Conservation (phyloP, 1,139 yeast genomes). For the Lodderomyces pseudojiufengensis region DNA sequence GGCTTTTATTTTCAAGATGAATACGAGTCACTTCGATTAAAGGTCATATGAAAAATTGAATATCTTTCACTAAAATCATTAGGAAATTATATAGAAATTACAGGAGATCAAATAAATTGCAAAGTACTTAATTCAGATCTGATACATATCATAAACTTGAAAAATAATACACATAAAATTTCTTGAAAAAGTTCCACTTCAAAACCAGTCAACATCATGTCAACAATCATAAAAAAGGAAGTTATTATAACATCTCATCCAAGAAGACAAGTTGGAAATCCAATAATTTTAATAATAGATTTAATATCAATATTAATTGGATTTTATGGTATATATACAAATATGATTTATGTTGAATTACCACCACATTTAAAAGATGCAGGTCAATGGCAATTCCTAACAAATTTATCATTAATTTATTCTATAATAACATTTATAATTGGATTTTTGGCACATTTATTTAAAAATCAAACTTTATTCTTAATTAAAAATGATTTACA, state of each 20-base stretch:
- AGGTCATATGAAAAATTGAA: too few relatives aligned
- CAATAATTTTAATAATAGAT: slow-evolving; percentile 22
- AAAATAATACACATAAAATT: too few relatives aligned
- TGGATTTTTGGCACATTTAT: slow-evolving; percentile 40
- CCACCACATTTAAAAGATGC: slow-evolving; percentile 50
- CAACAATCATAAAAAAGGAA: too few relatives aligned
- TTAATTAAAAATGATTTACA: slow-evolving; percentile 37
- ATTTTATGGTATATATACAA: slow-evolving; percentile 23
- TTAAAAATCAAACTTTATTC: slow-evolving; percentile 21
- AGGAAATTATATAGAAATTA: too few relatives aligned
- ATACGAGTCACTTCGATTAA: too few relatives aligned
- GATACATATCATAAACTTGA: too few relatives aligned
- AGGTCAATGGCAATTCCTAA: slow-evolving; percentile 67
- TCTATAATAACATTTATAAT: slow-evolving; percentile 43
- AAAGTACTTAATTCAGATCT: too few relatives aligned
- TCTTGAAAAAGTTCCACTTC: too few relatives aligned
- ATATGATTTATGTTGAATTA: slow-evolving; percentile 16
- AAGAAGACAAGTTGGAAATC: slow-evolving; percentile 33
- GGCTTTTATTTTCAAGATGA: too few relatives aligned
- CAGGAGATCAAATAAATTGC: too few relatives aligned
- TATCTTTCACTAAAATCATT: too few relatives aligned
- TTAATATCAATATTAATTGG: slow-evolving; percentile 29
- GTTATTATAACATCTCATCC: not conserved
- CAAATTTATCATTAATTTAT: slow-evolving; percentile 53
- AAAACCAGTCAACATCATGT: too few relatives aligned